Evolutionary conservation across 2,329 filamentous ascomycete species (phyloP).

Genomic region (Aaosphaeria pasadenensis): DNA sequence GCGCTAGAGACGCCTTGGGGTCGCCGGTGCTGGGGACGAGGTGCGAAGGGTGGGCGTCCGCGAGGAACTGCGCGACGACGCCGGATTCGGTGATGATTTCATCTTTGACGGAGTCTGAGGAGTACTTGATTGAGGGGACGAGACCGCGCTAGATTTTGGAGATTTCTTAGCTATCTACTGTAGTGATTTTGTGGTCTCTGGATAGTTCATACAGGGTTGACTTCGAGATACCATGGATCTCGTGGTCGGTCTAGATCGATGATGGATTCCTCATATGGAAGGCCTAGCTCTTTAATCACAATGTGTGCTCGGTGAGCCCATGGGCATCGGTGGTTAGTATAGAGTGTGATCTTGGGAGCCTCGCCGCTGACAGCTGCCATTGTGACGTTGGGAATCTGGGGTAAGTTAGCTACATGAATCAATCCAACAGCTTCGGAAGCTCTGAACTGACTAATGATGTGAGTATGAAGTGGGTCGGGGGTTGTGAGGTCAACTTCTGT

Average conservation of each 20-base stretch:
- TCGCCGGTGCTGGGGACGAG: constrained; percentile 58
- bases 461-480: too few relatives aligned
- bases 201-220: constrained; percentile 60
- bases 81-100: constrained; percentile 71
- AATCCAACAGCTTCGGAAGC: too few relatives aligned
- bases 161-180: neutral
- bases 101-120: constrained; percentile 43
- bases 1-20: constrained; percentile 55
- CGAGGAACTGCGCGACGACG: constrained; percentile 70
- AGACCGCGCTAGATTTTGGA: constrained; percentile 57
- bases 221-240: constrained; percentile 68
- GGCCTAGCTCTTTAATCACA: constrained; percentile 61
- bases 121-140: constrained; percentile 68
- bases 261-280: constrained; percentile 67
- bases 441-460: neutral
- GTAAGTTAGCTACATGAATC: constrained; percentile 1
- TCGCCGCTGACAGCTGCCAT: constrained; percentile 24
- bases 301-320: constrained; percentile 77
- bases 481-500: too few relatives aligned
- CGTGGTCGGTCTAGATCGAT: constrained; percentile 70
- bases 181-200: neutral
- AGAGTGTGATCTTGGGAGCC: constrained; percentile 59
- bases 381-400: neutral
- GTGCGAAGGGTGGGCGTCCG: constrained; percentile 66
- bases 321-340: constrained; percentile 68